Evolutionary conservation across 768 basidiomycete genomes (phyloP).

Genomic region (Rickenella mellea): DNA sequence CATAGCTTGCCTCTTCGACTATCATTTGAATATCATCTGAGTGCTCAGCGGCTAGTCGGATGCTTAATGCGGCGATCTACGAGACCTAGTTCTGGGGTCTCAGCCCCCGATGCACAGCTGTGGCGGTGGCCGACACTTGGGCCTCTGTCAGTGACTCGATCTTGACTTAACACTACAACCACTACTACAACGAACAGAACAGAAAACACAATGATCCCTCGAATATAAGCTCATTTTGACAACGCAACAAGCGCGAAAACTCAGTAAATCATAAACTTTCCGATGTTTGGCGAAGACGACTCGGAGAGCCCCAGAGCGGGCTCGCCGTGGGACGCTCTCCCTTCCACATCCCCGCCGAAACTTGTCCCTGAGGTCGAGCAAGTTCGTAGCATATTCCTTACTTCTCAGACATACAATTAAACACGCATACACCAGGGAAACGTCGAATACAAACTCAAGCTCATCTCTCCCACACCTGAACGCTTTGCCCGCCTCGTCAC

Average conservation of each 20-base stretch:
- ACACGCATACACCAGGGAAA: conserved; percentile 45
- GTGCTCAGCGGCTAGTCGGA: too few relatives aligned
- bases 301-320: conserved; percentile 73
- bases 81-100: too few relatives aligned
- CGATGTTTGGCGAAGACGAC: conserved; percentile 78
- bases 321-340: conserved; percentile 75
- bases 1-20: too few relatives aligned
- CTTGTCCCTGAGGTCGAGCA: conserved; percentile 72
- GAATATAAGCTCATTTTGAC: conserved; percentile 32
- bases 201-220: conserved; percentile 36
- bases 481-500: conserved; percentile 83
- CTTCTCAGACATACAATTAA: conserved; percentile 1
- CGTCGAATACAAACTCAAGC: conserved; percentile 91
- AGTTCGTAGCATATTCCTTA: conserved; percentile 18
- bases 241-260: conserved; percentile 7
- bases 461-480: conserved; percentile 64
- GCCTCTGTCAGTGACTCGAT: not conserved
- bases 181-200: not conserved
- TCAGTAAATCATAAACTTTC: conserved; percentile 6
- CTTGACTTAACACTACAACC: not conserved
- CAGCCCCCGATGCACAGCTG: too few relatives aligned
- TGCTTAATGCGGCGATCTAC: too few relatives aligned
- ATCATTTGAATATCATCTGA: too few relatives aligned
- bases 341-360: conserved; percentile 54
- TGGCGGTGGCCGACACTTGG: too few relatives aligned